Evolutionary conservation across 177 flowering plant genomes (phyloP).

Genomic region (Vitis hybrid): DNA sequence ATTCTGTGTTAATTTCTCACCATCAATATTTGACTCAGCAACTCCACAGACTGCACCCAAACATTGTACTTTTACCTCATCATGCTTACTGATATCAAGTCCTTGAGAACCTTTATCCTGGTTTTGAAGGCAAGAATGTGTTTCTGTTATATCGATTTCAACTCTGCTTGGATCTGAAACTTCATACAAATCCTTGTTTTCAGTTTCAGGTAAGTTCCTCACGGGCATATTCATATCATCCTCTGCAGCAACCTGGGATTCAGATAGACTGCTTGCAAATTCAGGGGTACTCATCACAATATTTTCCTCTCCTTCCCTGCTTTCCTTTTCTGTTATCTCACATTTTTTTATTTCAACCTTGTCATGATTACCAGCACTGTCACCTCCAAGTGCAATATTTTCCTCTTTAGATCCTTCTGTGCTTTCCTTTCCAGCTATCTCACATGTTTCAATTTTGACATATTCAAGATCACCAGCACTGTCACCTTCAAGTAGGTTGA

Average conservation of each 20-base stretch:
- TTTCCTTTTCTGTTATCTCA: too few species aligned
- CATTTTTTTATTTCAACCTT: too few species aligned
- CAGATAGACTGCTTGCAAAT: background rate
- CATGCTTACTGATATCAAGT: conserved; percentile 7
- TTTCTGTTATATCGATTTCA: conserved; percentile 4
- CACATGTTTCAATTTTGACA: conserved; percentile 8
- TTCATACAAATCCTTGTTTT: conserved; percentile 2
- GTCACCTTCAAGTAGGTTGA: conserved; percentile 3
- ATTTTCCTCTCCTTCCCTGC: too few species aligned
- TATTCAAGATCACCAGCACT: conserved; percentile 11
- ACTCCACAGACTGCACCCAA: conserved; percentile 11
- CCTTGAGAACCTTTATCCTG: conserved; percentile 6
- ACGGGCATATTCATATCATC: conserved; percentile 7
- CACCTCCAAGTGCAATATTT: background rate
- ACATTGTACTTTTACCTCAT: conserved; percentile 10
- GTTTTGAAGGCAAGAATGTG: conserved; percentile 6
- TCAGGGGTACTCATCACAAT: background rate
- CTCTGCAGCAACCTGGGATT: conserved; percentile 6
- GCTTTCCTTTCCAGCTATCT: conserved; percentile 4
- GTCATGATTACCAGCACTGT: too few species aligned
- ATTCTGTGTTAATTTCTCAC: conserved; percentile 10
- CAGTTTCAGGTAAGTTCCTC: conserved; percentile 11
- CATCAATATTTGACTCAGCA: conserved; percentile 11
- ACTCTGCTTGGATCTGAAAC: conserved; percentile 13
- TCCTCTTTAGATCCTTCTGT: conserved; percentile 1